Evolutionary conservation across 306 rosid genomes (phyloP).

Genomic region (Carpinus viminea): DNA sequence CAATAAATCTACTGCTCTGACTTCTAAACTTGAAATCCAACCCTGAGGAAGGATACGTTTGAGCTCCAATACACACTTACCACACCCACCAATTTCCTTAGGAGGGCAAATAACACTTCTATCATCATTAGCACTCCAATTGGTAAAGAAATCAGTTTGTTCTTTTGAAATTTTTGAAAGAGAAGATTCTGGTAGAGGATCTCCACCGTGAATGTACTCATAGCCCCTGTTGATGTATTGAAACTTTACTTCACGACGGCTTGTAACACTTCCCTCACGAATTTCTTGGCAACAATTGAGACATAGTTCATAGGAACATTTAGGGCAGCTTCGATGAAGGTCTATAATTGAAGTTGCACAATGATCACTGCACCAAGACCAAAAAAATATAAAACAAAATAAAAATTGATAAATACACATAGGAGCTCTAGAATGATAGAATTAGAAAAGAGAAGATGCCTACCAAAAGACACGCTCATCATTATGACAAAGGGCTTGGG

Average conservation of each 20-base stretch:
- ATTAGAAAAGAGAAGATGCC: conserved; percentile 25
- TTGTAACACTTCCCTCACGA: conserved; percentile 51
- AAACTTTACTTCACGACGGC: conserved; percentile 53
- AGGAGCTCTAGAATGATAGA: conserved; percentile 23
- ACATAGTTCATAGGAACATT: conserved; percentile 71
- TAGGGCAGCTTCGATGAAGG: conserved; percentile 73
- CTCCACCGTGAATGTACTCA: conserved; percentile 83
- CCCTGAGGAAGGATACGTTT: conserved; percentile 62
- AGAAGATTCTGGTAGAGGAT: conserved; percentile 40
- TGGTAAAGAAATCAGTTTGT: conserved; percentile 28
- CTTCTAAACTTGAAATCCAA: conserved; percentile 57
- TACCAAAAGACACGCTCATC: conserved; percentile 83
- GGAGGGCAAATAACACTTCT: conserved; percentile 65
- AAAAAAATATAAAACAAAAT: conserved; percentile 5
- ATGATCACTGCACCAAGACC: conserved; percentile 56
- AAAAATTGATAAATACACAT: neutral
- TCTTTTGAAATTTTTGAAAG: conserved; percentile 32
- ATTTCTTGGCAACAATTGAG: conserved; percentile 70
- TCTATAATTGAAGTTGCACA: conserved; percentile 88
- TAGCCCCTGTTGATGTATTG: conserved; percentile 59
- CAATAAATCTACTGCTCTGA: conserved; percentile 42
- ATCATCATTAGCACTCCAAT: conserved; percentile 54
- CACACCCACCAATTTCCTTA: conserved; percentile 67
- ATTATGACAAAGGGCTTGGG: conserved; percentile 51
- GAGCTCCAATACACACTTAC: conserved; percentile 54